Conservation (phyloP, 352 stramenopile genomes). For the Pythium aristosporum region DNA sequence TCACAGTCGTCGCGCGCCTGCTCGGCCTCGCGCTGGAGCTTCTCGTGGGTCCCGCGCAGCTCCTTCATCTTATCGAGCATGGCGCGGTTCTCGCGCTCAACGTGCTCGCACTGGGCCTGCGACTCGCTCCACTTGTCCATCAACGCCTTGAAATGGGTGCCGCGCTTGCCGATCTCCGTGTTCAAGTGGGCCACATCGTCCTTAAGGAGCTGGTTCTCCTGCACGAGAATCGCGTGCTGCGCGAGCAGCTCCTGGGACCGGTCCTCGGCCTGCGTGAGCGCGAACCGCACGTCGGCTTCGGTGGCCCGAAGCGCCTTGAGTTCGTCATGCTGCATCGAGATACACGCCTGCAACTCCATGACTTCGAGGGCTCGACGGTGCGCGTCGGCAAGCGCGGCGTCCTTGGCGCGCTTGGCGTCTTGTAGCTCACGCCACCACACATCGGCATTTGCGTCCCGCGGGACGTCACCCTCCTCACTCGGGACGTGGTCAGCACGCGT, state of each 20-base stretch:
- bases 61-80: conserved; percentile 62
- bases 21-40: conserved; percentile 39
- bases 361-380: conserved; percentile 60
- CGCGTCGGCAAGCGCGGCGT: conserved; percentile 54
- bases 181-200: conserved; percentile 55
- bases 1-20: conserved; percentile 58
- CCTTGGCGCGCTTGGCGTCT: conserved; percentile 48
- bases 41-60: conserved; percentile 36
- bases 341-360: conserved; percentile 66
- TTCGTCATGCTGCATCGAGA: conserved; percentile 81
- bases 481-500: neutral
- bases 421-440: conserved; percentile 64
- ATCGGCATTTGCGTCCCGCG: conserved; percentile 31
- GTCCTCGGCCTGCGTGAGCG: conserved; percentile 45
- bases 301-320: conserved; percentile 46
- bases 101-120: conserved; percentile 57
- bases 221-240: conserved; percentile 45
- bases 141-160: conserved; percentile 57
- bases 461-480: neutral
- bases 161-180: conserved; percentile 53
- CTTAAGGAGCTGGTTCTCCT: conserved; percentile 55
- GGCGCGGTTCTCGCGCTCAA: conserved; percentile 48
- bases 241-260: conserved; percentile 42
- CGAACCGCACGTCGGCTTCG: conserved; percentile 36
- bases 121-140: conserved; percentile 76